Conservation (phyloP, 2,329 filamentous ascomycete genomes). For the Ceratocystis colombiana region DNA sequence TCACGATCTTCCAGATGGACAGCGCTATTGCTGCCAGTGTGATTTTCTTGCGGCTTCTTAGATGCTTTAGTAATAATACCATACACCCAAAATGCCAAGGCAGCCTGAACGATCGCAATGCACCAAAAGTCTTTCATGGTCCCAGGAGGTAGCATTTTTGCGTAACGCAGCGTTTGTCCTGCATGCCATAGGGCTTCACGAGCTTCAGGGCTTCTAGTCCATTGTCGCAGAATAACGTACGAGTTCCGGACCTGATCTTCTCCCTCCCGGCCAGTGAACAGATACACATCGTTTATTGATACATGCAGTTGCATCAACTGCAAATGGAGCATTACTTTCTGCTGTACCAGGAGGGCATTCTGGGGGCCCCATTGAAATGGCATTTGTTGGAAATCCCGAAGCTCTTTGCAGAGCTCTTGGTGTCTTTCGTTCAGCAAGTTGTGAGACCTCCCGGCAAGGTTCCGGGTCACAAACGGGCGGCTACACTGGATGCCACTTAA, state of each 20-base stretch:
- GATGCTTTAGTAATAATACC: slow-evolving; percentile 43
- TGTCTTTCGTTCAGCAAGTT: slow-evolving; percentile 46
- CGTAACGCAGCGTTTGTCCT: slow-evolving; percentile 54
- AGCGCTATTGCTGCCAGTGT: neutral
- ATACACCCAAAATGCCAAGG: slow-evolving; percentile 59
- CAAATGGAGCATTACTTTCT: slow-evolving; percentile 43
- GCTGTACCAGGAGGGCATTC: slow-evolving; percentile 37
- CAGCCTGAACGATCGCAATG: slow-evolving; percentile 58
- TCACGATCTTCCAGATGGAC: neutral
- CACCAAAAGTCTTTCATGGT: slow-evolving; percentile 56
- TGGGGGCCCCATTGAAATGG: slow-evolving; percentile 34
- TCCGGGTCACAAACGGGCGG: slow-evolving; percentile 38
- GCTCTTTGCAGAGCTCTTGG: slow-evolving; percentile 50
- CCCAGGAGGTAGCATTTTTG: slow-evolving; percentile 43
- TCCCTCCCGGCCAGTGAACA: slow-evolving; percentile 58
- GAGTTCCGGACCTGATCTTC: slow-evolving; percentile 53
- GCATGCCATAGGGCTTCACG: slow-evolving; percentile 57
- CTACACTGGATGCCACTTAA: slow-evolving; percentile 42
- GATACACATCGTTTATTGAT: slow-evolving; percentile 54
- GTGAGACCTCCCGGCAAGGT: slow-evolving; percentile 35
- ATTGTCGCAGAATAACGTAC: slow-evolving; percentile 49
- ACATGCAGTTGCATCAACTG: slow-evolving; percentile 55
- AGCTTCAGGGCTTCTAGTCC: slow-evolving; percentile 46
- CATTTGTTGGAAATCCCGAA: slow-evolving; percentile 41
- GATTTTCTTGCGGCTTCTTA: slow-evolving; percentile 27